Evolutionary conservation across 805 yeast genomes (phyloP).

Genomic region (Tetrapisispora iriomotensis): DNA sequence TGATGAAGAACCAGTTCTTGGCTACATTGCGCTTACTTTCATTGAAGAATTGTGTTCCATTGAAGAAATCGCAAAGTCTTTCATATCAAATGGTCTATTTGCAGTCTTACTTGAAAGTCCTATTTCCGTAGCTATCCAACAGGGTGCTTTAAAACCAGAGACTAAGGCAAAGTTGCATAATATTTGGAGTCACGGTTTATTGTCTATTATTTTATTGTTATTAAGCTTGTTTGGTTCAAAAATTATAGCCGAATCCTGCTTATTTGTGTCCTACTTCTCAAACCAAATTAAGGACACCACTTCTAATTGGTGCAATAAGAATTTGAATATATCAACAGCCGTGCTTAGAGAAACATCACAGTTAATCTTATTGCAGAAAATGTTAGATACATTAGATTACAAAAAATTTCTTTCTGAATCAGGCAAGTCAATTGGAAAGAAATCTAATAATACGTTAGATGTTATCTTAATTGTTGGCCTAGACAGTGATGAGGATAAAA

Average conservation of each 20-base stretch:
- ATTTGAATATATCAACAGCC: conserved; percentile 34
- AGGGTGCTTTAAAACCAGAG: conserved; percentile 50
- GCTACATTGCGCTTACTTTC: conserved; percentile 60
- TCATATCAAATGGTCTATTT: conserved; percentile 56
- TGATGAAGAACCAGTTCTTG: conserved; percentile 57
- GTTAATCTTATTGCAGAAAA: conserved; percentile 51
- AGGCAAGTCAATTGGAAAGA: not conserved
- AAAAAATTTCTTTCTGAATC: conserved; percentile 35
- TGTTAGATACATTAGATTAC: conserved; percentile 45
- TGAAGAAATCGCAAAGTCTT: conserved; percentile 53
- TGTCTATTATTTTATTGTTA: conserved; percentile 54
- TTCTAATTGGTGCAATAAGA: conserved; percentile 51
- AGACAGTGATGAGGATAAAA: conserved; percentile 48
- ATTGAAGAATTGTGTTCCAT: conserved; percentile 58
- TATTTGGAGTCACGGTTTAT: conserved; percentile 79
- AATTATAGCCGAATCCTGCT: conserved; percentile 53
- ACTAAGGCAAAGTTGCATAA: conserved; percentile 50
- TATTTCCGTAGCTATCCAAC: conserved; percentile 53
- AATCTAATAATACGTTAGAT: conserved; percentile 6
- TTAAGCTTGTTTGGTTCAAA: conserved; percentile 54
- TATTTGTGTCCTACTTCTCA: conserved; percentile 52
- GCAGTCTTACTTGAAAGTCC: conserved; percentile 65
- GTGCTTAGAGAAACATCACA: conserved; percentile 62
- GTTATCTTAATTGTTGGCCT: conserved; percentile 44
- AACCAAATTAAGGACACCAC: conserved; percentile 58